These are phyloP conservation scores for Orbilia brochopaga DNA, from an alignment of 2,329 filamentous ascomycete genomes.

Conservation along the genomic window DNA sequence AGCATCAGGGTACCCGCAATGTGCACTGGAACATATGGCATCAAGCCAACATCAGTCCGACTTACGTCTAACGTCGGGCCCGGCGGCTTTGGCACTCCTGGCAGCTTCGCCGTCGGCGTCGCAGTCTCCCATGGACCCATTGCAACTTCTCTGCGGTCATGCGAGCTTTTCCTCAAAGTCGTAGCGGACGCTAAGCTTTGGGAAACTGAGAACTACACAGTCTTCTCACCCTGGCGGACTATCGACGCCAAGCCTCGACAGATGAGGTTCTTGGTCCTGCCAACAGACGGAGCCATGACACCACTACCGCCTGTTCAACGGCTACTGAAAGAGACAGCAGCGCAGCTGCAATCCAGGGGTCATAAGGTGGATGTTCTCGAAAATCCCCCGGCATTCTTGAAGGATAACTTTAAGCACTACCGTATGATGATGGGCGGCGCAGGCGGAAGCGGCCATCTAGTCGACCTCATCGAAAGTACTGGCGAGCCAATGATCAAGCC, in stretches of 20 bases:
- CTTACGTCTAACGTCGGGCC: conserved; percentile 59
- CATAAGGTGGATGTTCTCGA: conserved; percentile 67
- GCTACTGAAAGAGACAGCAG: conserved; percentile 61
- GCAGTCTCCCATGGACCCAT: conserved; percentile 63
- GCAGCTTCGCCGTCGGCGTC: conserved; percentile 62
- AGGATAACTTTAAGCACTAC: conserved; percentile 65
- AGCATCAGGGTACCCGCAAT: conserved; percentile 60
- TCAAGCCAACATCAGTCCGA: conserved; percentile 61
- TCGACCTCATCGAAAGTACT: conserved; percentile 65
- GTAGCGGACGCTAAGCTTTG: conserved; percentile 65
- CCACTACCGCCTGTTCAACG: conserved; percentile 63
- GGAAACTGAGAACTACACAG: conserved; percentile 59
- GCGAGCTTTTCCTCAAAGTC: conserved; percentile 63
- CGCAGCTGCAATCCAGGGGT: conserved; percentile 58
- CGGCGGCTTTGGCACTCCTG: conserved; percentile 62
- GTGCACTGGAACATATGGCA: conserved; percentile 63
- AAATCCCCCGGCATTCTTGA: conserved; percentile 62
- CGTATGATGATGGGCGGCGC: conserved; percentile 67
- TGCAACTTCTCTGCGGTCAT: conserved; percentile 62
- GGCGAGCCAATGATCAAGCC: conserved; percentile 67
- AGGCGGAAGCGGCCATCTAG: conserved; percentile 63
- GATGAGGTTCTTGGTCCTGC: conserved; percentile 61
- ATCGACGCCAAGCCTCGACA: conserved; percentile 53
- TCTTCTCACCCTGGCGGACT: conserved; percentile 59
- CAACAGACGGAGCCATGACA: conserved; percentile 62